Conservation (phyloP, 2,329 filamentous ascomycete genomes). For the Diaporthe destruens region DNA sequence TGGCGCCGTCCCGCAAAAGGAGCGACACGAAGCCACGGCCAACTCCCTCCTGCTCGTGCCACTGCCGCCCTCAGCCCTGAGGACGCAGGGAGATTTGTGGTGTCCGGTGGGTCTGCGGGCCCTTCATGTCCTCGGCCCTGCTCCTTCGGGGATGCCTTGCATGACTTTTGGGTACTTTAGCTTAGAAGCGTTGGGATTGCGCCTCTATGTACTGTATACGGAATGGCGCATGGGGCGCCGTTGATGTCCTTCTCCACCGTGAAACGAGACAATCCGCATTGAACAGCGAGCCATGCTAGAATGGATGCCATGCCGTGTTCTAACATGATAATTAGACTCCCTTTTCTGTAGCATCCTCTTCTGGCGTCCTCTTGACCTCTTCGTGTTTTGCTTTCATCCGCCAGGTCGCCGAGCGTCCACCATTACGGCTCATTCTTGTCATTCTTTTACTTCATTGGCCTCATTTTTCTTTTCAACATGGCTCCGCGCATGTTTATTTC, state of each 20-base stretch:
- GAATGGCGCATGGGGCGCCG: neutral
- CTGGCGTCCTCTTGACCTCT: neutral
- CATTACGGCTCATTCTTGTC: conserved; percentile 1
- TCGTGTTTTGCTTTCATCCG: neutral
- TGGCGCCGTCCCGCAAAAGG: conserved; percentile 7
- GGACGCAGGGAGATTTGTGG: conserved; percentile 9
- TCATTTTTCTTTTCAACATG: neutral
- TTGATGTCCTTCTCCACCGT: conserved; percentile 1
- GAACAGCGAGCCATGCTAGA: conserved; percentile 12
- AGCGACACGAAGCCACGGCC: neutral
- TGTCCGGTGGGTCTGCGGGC: conserved; percentile 18
- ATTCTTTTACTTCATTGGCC: neutral
- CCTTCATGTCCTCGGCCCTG: neutral
- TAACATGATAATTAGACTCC: neutral
- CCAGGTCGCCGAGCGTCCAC: neutral
- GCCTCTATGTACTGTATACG: neutral
- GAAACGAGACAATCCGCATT: conserved; percentile 37
- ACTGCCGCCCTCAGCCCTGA: neutral
- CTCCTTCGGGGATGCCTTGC: neutral
- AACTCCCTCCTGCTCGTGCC: neutral
- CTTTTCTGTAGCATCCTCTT: neutral
- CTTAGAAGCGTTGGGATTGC: neutral
- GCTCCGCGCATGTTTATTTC: conserved; percentile 37
- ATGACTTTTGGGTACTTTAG: neutral
- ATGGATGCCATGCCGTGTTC: neutral